Evolutionary conservation across 169 alveolate species (phyloP).

Genomic region (Cryptosporidium muris): DNA sequence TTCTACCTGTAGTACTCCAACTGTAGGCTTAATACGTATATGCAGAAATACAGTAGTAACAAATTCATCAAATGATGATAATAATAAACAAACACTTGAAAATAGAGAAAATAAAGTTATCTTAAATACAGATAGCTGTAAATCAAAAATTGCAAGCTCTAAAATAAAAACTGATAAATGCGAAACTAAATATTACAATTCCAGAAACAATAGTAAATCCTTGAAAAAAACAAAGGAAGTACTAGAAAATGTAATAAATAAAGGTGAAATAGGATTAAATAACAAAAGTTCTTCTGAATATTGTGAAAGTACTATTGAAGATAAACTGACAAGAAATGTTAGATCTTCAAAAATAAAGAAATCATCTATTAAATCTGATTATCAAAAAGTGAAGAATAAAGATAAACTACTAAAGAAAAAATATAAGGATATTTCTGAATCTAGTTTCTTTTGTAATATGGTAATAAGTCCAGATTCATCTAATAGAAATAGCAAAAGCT

Average conservation of each 20-base stretch:
- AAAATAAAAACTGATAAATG: conserved; percentile 40
- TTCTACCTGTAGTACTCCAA: too few relatives aligned
- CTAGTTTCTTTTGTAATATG: conserved; percentile 23
- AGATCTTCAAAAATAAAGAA: background rate
- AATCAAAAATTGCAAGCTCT: background rate
- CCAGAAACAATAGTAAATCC: background rate
- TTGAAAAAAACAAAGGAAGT: background rate
- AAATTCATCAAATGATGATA: background rate
- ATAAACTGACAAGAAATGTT: background rate
- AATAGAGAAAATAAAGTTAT: background rate
- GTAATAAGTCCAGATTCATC: background rate
- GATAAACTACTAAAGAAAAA: conserved; percentile 31
- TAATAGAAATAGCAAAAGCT: background rate
- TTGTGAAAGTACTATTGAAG: background rate
- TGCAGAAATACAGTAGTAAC: background rate
- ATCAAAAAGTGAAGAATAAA: conserved; percentile 1
- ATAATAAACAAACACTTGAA: background rate
- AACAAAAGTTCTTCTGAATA: background rate
- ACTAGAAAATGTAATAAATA: background rate
- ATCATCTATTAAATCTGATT: background rate
- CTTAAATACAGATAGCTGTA: background rate
- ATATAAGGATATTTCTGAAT: conserved; percentile 18
- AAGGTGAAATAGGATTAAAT: background rate
- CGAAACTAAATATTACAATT: background rate
- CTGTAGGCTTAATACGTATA: too few relatives aligned